These are phyloP conservation scores for Aspergillus sergii DNA, from an alignment of 2,329 filamentous ascomycete species.

Conservation along the genomic window DNA sequence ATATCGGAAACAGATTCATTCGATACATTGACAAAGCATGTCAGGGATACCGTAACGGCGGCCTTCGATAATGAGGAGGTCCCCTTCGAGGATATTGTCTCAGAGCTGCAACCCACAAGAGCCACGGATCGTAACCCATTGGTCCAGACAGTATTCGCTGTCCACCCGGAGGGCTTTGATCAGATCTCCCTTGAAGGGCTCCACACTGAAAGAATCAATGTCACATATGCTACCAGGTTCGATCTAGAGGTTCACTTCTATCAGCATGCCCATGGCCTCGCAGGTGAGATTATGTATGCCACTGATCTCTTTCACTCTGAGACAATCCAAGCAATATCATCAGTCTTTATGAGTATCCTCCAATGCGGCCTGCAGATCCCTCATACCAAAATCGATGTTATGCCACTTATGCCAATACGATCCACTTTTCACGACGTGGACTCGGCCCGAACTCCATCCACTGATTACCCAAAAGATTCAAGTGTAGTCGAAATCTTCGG, in stretches of 20 bases:
- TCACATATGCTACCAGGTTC: constrained; percentile 3
- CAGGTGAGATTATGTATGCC: constrained; percentile 6
- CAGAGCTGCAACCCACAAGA: background rate
- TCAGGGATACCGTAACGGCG: background rate
- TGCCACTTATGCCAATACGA: too few relatives aligned
- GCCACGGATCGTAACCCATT: constrained; percentile 9
- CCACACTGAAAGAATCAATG: constrained; percentile 2
- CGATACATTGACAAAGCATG: constrained; percentile 2
- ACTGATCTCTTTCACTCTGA: constrained; percentile 4
- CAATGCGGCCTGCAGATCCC: too few relatives aligned
- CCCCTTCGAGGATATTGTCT: constrained; percentile 10
- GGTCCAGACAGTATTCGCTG: constrained; percentile 7
- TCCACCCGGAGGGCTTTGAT: constrained; percentile 3
- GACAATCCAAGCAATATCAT: constrained; percentile 3
- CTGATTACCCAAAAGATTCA: too few relatives aligned
- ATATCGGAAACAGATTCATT: background rate
- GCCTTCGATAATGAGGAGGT: constrained; percentile 8
- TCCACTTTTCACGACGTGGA: too few relatives aligned
- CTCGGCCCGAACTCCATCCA: too few relatives aligned
- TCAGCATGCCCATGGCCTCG: background rate
- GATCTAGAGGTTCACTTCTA: constrained; percentile 12
- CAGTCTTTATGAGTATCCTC: background rate
- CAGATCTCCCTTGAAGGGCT: constrained; percentile 3
- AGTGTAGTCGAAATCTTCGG: too few relatives aligned
- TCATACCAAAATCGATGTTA: too few relatives aligned